Evolutionary conservation across 2,329 filamentous ascomycete genomes (phyloP).

Genomic region (Ascochyta pisi): DNA sequence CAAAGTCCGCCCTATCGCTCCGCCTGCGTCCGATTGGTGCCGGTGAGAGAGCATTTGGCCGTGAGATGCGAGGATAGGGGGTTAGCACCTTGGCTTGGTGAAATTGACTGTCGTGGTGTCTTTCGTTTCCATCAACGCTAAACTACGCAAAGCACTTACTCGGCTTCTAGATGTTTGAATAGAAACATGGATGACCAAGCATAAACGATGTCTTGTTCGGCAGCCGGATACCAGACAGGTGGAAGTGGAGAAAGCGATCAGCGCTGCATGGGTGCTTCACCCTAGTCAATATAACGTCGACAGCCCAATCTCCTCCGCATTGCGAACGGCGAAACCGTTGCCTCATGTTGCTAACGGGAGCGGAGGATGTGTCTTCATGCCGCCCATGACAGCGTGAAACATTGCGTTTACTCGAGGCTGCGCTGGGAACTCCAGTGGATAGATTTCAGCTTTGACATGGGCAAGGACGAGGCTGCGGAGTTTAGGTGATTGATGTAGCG

Average conservation of each 20-base stretch:
- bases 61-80: too few species aligned
- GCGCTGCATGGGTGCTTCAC: constrained; percentile 5
- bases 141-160: too few species aligned
- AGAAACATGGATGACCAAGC: background rate
- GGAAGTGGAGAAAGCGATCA: constrained; percentile 11
- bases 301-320: constrained; percentile 17
- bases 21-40: too few species aligned
- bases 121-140: too few species aligned
- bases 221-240: background rate
- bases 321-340: constrained; percentile 12
- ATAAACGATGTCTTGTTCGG: background rate
- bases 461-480: background rate
- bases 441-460: background rate
- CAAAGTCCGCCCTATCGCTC: too few species aligned
- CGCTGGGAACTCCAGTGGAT: background rate
- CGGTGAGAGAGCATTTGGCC: too few species aligned
- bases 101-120: too few species aligned
- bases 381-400: constrained; percentile 17
- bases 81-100: too few species aligned
- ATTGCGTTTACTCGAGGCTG: constrained; percentile 14
- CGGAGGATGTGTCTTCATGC: constrained; percentile 11
- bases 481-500: background rate
- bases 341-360: constrained; percentile 13
- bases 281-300: constrained; percentile 18
- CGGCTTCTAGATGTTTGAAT: too few species aligned